These are phyloP conservation scores for Debaryomyces tyrocola DNA, from an alignment of 805 yeast genomes.

Conservation along the genomic window DNA sequence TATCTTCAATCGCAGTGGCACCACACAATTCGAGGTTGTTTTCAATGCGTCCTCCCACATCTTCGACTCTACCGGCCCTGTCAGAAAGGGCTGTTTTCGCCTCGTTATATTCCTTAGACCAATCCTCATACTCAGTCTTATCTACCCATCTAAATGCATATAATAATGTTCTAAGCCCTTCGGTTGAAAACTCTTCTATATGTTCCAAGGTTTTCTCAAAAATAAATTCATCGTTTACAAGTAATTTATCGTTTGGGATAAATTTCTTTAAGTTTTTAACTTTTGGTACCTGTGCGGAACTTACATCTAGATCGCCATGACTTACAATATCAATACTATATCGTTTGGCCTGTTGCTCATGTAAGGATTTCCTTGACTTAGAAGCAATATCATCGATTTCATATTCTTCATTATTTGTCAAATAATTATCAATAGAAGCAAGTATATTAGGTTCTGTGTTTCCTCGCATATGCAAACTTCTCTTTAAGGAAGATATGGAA, in stretches of 20 bases:
- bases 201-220: conserved; percentile 85
- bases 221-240: conserved; percentile 71
- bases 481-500: conserved; percentile 31
- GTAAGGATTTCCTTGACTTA: conserved; percentile 57
- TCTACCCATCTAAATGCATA: conserved; percentile 78
- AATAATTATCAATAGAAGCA: conserved; percentile 50
- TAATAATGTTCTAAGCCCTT: conserved; percentile 87
- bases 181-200: conserved; percentile 91
- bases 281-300: conserved; percentile 8
- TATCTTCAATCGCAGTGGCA: conserved; percentile 97
- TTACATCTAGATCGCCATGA: conserved; percentile 1
- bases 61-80: conserved; percentile 65
- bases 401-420: conserved; percentile 45
- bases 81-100: conserved; percentile 78
- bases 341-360: conserved; percentile 55
- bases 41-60: conserved; percentile 74
- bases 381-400: conserved; percentile 55
- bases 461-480: conserved; percentile 23
- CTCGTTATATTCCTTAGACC: conserved; percentile 66
- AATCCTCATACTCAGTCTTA: conserved; percentile 54
- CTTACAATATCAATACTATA: conserved; percentile 40
- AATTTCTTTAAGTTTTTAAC: neutral
- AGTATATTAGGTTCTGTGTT: conserved; percentile 16
- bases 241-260: conserved; percentile 51
- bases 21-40: conserved; percentile 69